Conservation (phyloP, 345 rosid genomes). For the Populus ilicifolia region DNA sequence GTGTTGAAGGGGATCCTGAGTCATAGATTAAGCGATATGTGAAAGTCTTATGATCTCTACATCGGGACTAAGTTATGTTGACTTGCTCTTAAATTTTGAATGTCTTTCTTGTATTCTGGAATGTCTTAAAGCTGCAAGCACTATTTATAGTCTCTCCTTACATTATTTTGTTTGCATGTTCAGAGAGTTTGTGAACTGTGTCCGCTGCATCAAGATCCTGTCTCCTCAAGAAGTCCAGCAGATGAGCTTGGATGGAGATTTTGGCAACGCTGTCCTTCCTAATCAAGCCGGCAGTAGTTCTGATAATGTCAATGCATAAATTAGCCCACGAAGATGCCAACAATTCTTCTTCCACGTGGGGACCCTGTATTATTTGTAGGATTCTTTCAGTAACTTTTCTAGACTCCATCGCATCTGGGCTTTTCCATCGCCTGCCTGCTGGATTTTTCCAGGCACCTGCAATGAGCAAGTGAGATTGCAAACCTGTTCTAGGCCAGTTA, state of each 20-base stretch:
- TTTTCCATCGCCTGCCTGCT: background rate
- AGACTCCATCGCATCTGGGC: background rate
- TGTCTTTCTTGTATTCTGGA: background rate
- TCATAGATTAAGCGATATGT: no score
- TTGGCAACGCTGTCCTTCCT: conserved; percentile 44
- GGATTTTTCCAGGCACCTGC: conserved; percentile 1
- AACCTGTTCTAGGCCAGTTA: conserved; percentile 5
- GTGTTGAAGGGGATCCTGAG: no score
- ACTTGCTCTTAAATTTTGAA: background rate
- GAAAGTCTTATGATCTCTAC: background rate
- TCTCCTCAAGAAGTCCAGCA: conserved; percentile 79
- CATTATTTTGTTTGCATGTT: conserved; percentile 1
- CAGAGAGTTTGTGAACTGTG: conserved; percentile 77
- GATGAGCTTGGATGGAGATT: conserved; percentile 70
- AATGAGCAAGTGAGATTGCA: background rate
- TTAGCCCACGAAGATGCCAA: conserved; percentile 21
- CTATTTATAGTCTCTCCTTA: background rate
- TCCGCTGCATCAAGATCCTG: conserved; percentile 60
- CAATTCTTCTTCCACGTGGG: conserved; percentile 9
- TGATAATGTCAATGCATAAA: conserved; percentile 46
- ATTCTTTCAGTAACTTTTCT: conserved; percentile 23
- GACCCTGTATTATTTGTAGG: conserved; percentile 10
- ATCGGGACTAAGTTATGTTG: background rate
- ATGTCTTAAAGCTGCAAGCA: background rate
- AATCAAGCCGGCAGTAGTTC: conserved; percentile 73